phyloP scores from a whole-genome alignment of 2,329 filamentous ascomycete genomes.

The Phaeosphaeria sp. region DNA sequence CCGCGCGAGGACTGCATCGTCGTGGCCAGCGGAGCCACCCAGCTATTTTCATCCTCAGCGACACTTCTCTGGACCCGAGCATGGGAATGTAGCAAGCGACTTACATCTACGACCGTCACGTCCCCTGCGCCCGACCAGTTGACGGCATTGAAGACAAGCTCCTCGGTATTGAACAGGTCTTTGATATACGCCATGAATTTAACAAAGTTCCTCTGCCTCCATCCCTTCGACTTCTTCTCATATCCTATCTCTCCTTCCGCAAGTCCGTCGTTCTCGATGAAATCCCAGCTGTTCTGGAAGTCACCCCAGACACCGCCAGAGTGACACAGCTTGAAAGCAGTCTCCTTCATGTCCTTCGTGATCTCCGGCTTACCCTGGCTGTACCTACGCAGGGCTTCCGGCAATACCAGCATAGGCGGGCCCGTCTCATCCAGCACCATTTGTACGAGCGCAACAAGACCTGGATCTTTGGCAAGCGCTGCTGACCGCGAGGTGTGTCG shows the following conservation, averaged over 20 bases:
- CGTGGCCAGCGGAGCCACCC: conserved; percentile 41
- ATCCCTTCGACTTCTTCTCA: conserved; percentile 31
- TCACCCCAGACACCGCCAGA: conserved; percentile 33
- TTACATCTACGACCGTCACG: conserved; percentile 36
- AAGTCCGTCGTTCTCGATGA: conserved; percentile 40
- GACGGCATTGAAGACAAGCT: conserved; percentile 29
- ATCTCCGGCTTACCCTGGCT: conserved; percentile 31
- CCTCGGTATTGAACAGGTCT: conserved; percentile 38
- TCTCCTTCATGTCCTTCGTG: conserved; percentile 30
- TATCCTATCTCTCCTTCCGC: conserved; percentile 17
- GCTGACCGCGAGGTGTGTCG: conserved; percentile 39
- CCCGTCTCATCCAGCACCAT: conserved; percentile 32
- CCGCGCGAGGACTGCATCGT: conserved; percentile 35
- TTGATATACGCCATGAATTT: conserved; percentile 45
- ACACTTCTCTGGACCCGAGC: too few relatives aligned
- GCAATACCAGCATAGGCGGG: conserved; percentile 37
- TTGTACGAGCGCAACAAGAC: conserved; percentile 34
- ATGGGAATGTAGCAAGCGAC: conserved; percentile 4
- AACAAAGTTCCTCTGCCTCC: conserved; percentile 38
- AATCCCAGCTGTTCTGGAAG: conserved; percentile 33
- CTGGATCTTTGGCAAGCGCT: conserved; percentile 31
- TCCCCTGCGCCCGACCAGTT: conserved; percentile 37
- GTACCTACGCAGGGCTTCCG: conserved; percentile 35
- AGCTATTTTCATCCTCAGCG: conserved; percentile 15
- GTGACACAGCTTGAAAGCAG: conserved; percentile 39